Evolutionary conservation across 2,329 filamentous ascomycete genomes (phyloP).

Genomic region (Fonsecaea monophora): DNA sequence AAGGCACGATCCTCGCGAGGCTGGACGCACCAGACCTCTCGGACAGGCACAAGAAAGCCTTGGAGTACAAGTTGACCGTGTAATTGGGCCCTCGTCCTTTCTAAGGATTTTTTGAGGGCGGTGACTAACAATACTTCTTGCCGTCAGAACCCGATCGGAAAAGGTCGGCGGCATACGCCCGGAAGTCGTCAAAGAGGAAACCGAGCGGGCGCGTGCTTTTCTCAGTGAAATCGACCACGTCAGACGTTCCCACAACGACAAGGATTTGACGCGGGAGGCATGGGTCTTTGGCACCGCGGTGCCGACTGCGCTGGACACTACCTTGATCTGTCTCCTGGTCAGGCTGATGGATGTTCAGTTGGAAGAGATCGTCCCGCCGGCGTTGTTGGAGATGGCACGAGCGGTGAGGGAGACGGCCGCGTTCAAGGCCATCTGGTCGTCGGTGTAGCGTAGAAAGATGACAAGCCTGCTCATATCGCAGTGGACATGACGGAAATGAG

Average conservation of each 20-base stretch:
- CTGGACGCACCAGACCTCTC: slow-evolving; percentile 5
- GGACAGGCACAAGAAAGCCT: slow-evolving; percentile 17
- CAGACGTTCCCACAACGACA: neutral
- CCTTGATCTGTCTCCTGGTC: slow-evolving; percentile 9
- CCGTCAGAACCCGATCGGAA: slow-evolving; percentile 7
- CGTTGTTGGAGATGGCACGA: slow-evolving; percentile 9
- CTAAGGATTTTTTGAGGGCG: neutral
- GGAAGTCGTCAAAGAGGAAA: slow-evolving; percentile 11
- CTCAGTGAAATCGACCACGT: slow-evolving; percentile 5
- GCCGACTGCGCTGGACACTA: slow-evolving; percentile 16
- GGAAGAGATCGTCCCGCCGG: slow-evolving; percentile 11
- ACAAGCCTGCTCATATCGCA: neutral
- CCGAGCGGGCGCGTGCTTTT: slow-evolving; percentile 5
- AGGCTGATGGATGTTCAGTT: slow-evolving; percentile 16
- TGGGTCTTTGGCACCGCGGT: slow-evolving; percentile 14
- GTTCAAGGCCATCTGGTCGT: slow-evolving; percentile 10
- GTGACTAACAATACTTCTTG: neutral
- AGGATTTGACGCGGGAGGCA: neutral
- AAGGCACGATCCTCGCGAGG: slow-evolving; percentile 3
- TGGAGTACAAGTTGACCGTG: slow-evolving; percentile 24
- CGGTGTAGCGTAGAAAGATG: neutral
- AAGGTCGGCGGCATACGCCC: slow-evolving; percentile 7
- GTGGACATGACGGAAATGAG: neutral
- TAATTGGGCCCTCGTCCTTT: neutral
- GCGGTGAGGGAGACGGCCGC: slow-evolving; percentile 1